These are phyloP conservation scores for Ceratocystis colombiana DNA, from an alignment of 2,329 filamentous ascomycete species.

Conservation along the genomic window DNA sequence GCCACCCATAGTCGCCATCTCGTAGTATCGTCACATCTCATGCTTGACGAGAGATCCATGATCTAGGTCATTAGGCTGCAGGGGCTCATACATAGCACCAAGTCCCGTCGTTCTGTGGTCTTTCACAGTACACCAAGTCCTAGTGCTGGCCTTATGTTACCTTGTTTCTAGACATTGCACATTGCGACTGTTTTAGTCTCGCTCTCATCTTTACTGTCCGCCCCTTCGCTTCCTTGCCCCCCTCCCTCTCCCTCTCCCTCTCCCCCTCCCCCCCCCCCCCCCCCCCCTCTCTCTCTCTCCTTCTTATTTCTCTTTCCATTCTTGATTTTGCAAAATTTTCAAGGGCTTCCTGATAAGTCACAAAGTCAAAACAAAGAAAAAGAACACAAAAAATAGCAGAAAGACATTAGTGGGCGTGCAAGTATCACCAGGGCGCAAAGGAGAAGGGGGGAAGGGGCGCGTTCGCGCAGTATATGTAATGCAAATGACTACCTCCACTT, in stretches of 20 bases:
- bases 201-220: too few relatives aligned
- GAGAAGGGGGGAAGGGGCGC: neutral
- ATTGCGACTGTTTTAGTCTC: too few relatives aligned
- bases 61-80: neutral
- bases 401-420: neutral
- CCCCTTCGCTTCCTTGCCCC: neutral
- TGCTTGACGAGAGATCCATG: neutral
- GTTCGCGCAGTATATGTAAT: neutral
- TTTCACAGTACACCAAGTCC: neutral
- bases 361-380: neutral
- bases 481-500: neutral
- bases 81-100: neutral
- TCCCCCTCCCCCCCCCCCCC: too few relatives aligned
- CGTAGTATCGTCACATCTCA: neutral
- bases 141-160: neutral
- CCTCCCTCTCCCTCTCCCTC: neutral
- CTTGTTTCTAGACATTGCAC: neutral
- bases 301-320: neutral
- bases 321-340: constrained; percentile 7
- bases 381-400: neutral
- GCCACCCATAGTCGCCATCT: neutral
- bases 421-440: neutral
- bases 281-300: neutral
- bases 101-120: neutral
- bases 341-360: constrained; percentile 3